phyloP scores from a whole-genome alignment of 805 yeast genomes.

The Cyberlindnera veronae region DNA sequence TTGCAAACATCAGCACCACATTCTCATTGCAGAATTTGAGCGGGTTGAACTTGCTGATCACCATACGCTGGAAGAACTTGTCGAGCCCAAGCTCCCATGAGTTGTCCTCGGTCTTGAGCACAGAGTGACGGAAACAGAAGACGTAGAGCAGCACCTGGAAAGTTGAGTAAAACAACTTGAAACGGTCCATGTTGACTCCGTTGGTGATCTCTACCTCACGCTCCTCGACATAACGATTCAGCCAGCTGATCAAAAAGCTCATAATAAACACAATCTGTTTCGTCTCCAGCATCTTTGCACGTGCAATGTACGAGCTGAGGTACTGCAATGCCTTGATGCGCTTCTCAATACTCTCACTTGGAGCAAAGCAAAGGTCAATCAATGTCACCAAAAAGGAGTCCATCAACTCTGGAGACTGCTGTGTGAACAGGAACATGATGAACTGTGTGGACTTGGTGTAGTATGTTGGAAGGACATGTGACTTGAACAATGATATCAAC shows the following conservation, averaged over 20 bases:
- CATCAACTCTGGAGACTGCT: slow-evolving; percentile 74
- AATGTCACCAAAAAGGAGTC: slow-evolving; percentile 81
- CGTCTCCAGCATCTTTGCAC: slow-evolving; percentile 70
- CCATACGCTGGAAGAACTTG: slow-evolving; percentile 79
- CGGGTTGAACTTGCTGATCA: slow-evolving; percentile 89
- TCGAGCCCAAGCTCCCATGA: slow-evolving; percentile 81
- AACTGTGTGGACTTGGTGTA: slow-evolving; percentile 87
- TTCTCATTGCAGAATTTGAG: slow-evolving; percentile 90
- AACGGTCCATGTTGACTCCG: slow-evolving; percentile 79
- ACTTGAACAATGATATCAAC: slow-evolving; percentile 69
- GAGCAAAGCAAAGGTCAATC: slow-evolving; percentile 77
- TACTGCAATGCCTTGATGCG: slow-evolving; percentile 90
- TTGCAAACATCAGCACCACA: slow-evolving; percentile 90
- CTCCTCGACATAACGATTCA: slow-evolving; percentile 74
- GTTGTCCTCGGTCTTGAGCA: slow-evolving; percentile 41
- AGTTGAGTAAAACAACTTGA: slow-evolving; percentile 84
- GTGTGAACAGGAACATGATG: slow-evolving; percentile 75
- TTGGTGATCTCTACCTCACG: slow-evolving; percentile 78
- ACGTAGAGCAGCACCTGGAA: slow-evolving; percentile 88
- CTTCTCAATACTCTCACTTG: slow-evolving; percentile 63
- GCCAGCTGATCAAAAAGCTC: slow-evolving; percentile 81
- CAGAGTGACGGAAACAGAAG: slow-evolving; percentile 79
- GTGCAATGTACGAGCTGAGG: slow-evolving; percentile 82
- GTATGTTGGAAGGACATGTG: slow-evolving; percentile 87
- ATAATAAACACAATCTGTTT: slow-evolving; percentile 78